Base-by-base conservation (phyloP, 2,329 filamentous ascomycete species). In the Stachybotrys chlorohalonatus region DNA sequence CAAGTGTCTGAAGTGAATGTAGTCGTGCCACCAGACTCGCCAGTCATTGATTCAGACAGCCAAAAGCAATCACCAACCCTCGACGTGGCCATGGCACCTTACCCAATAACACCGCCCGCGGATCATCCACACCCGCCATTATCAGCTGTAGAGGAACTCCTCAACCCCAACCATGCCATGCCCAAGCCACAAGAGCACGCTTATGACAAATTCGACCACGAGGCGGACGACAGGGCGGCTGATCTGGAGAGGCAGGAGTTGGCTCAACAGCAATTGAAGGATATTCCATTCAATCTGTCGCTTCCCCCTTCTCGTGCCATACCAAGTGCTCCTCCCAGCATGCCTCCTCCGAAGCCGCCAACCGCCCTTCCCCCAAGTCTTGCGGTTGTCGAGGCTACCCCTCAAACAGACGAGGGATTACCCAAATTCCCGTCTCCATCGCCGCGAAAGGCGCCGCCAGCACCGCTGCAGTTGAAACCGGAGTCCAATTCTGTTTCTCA, bases 361-460 rank as follows among this genome's bases (percentile, higher is more conserved):
- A 65, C 64, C 5, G 36, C 36, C 3, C 13, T 9, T 5, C 36
- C 36, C 13, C 36, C 36, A 3, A 42, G 36, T 42, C 63, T 78
- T 36, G 64, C 74, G 5, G 57, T 75, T 7, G 68, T 73, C 31
- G 73, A 78, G 55, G 68, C 78, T 11, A 75, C 73, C 1, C 72
- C 76, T 1, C 66, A 70, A 45, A 60, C 73, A 13, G 74, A 79
- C 39, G 73, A 78, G 31, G 73, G 72, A 3, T 63, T 77, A 5
- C 67, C 72, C 9, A 75, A 78, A 57, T 84, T 84, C 55, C 76
- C 80, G 15, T 77, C 80, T 2, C 79, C 84, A 1, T 84, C 86
- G 13, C 81, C 82, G 52, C 82, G 92, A 56, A 96, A 95, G 68
- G 83, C 86, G 6, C 91, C 92, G 3, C 93, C 93, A 50, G 89